Evolutionary conservation across 2,329 filamentous ascomycete species (phyloP).

Genomic region (Exophiala xenobiotica): DNA sequence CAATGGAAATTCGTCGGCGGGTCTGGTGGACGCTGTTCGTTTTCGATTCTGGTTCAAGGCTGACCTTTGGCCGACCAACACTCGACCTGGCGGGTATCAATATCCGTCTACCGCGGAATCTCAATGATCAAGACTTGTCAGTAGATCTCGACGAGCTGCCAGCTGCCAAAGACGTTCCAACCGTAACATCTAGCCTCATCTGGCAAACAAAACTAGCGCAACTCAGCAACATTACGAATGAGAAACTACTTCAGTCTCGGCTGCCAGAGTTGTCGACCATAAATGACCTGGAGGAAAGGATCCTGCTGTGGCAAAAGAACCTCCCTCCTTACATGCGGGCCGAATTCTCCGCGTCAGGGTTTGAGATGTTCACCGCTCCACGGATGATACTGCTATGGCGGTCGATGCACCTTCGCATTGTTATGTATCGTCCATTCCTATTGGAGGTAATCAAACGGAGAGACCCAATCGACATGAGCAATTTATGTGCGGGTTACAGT

Average conservation of each 20-base stretch:
- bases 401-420: slow-evolving; percentile 30
- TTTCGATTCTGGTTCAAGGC: slow-evolving; percentile 49
- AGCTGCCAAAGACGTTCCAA: neutral
- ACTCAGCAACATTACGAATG: slow-evolving; percentile 6
- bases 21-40: slow-evolving; percentile 47
- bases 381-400: slow-evolving; percentile 28
- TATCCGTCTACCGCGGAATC: slow-evolving; percentile 3
- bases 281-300: slow-evolving; percentile 14
- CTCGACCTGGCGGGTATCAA: slow-evolving; percentile 25
- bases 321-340: slow-evolving; percentile 6
- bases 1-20: slow-evolving; percentile 41
- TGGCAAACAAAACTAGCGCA: slow-evolving; percentile 11
- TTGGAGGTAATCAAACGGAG: slow-evolving; percentile 22
- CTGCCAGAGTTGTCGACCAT: slow-evolving; percentile 7
- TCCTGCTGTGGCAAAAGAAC: neutral
- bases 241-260: neutral
- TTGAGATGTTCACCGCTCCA: slow-evolving; percentile 21
- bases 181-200: slow-evolving; percentile 8
- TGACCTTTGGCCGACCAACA: slow-evolving; percentile 51
- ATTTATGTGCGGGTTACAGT: neutral
- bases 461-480: slow-evolving; percentile 20
- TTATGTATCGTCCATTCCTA: slow-evolving; percentile 30
- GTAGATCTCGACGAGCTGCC: slow-evolving; percentile 10
- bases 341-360: slow-evolving; percentile 12
- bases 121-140: slow-evolving; percentile 6